Base-by-base conservation (phyloP, 208 protist species). In the Wallacemonas sp. region DNA sequence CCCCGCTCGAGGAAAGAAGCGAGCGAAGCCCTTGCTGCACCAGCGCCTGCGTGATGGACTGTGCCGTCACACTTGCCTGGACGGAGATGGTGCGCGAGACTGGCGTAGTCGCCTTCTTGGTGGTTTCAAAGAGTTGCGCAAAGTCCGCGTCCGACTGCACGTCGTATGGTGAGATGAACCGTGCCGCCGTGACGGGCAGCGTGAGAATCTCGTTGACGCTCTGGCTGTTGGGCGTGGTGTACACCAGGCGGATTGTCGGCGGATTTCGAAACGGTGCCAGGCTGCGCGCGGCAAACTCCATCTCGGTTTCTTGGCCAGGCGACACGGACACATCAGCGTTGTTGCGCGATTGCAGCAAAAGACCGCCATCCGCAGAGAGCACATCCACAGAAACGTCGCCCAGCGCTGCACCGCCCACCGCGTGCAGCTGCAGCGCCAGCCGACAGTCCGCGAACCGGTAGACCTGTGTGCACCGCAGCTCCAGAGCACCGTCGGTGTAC, bases 201-300 rank as follows among this genome's bases (percentile, higher is more conserved):
- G 76, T 80, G 1, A 95, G 61, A 32, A 83, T 61, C 50, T 86
- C 77, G 57, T 67, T 48, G 16, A 49, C n/a, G 1, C 33, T 46
- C 14, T 61, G 29, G 18, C 61, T 70, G 11, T 22, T 29, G 16
- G 42, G 11, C 36, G 36, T 28, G 16, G 28, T 79, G 75, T 92
- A 91, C 52, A 61, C 72, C 33, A 95, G 59, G 22, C 79, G 80
- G 44, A 92, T 50, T n/a, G 71, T 83, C 16, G 89, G 89, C n/a
- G 81, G 64, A 26, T 76, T 57, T 12, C 49, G 45, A 44, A 89
- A 95, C 29, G 89, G 80, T 20, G 81, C 70, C 26, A 78, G 67
- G 11, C 73, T 88, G 65, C 89, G 85, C 4, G 75, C 82, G 22
- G 81, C 84, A 70, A 93, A 82, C n/a, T 92, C 86, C 20, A 90